phyloP scores from a whole-genome alignment of 2,329 filamentous ascomycete genomes.

The Apiospora kogelbergensis region DNA sequence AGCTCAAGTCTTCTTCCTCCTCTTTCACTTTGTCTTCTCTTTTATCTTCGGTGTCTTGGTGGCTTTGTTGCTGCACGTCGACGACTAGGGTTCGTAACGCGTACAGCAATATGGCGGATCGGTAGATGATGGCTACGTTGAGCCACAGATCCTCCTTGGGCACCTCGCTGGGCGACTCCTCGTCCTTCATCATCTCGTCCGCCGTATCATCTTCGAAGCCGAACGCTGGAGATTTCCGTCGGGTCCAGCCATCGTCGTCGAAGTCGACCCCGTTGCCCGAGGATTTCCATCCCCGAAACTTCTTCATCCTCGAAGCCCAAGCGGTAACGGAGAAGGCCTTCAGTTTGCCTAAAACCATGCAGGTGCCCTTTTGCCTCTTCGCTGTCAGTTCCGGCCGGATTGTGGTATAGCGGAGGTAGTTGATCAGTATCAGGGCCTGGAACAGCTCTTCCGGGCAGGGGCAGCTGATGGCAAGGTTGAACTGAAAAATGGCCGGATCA shows the following conservation, averaged over 20 bases:
- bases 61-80: neutral
- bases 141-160: slow-evolving; percentile 11
- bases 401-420: slow-evolving; percentile 14
- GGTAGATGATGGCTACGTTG: slow-evolving; percentile 13
- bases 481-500: slow-evolving; percentile 14
- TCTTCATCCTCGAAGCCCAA: slow-evolving; percentile 13
- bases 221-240: neutral
- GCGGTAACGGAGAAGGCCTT: slow-evolving; percentile 11
- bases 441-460: slow-evolving; percentile 16
- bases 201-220: neutral
- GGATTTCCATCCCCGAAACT: slow-evolving; percentile 14
- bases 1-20: neutral
- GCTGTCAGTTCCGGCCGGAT: neutral
- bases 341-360: slow-evolving; percentile 14
- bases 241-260: neutral
- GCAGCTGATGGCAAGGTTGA: slow-evolving; percentile 12
- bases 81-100: slow-evolving; percentile 11
- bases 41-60: neutral
- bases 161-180: slow-evolving; percentile 7
- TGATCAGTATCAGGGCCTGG: slow-evolving; percentile 14
- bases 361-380: slow-evolving; percentile 11
- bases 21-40: neutral
- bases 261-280: slow-evolving; percentile 16
- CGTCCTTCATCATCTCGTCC: neutral
- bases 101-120: slow-evolving; percentile 13